Evolutionary conservation across 306 rosid genomes (phyloP), one percentile per base, ranked within the genome.

Genomic region (Fragaria vesca): DNA sequence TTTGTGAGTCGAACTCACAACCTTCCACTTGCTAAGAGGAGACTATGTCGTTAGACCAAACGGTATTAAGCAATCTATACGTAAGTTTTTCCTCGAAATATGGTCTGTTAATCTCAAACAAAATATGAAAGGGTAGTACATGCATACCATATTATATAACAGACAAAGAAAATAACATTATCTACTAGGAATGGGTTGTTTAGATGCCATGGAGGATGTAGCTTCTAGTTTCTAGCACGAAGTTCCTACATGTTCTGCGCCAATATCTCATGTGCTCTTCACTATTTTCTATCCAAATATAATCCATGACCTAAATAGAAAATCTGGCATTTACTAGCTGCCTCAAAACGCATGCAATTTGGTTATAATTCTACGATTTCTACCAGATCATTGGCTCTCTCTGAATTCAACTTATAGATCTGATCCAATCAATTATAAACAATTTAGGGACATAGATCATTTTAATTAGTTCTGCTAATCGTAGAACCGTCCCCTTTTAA

Each of bases 391-490:
- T 42, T 34, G 26, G 76, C 24, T 62, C 67, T 74, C 77, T 58
- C 46, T 61, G 45, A 74, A 43, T 60, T 74, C 30, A 45, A 60
- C 60, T 45, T 45, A 30, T 45, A 30, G 78, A 74, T 74, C 78
- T 45, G 70, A 74, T 74, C 60, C 70, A 28, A 60, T 17, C 47
- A 74, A 74, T 36, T 74, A 43, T 74, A 74, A 74, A 74, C 12
- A 24, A 74, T 43, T 42, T 43, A 12, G 24, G 12, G 21, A 11
- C 20, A 46, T 46, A 12, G 50, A 57, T 3, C 10, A 4, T 42
- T 61, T 24, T 45, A 43, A 18, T 74, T 61, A 46, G 51, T 28
- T 30, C 34, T 30, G 18, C 58, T 28, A 65, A 74, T 61, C 55
- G 16, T 45, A 21, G 70, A 61, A n/a, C 58, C 57, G n/a, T 10